Evolutionary conservation across 164 flowering plant species (phyloP).

Genomic region (Echeveria elegans): DNA sequence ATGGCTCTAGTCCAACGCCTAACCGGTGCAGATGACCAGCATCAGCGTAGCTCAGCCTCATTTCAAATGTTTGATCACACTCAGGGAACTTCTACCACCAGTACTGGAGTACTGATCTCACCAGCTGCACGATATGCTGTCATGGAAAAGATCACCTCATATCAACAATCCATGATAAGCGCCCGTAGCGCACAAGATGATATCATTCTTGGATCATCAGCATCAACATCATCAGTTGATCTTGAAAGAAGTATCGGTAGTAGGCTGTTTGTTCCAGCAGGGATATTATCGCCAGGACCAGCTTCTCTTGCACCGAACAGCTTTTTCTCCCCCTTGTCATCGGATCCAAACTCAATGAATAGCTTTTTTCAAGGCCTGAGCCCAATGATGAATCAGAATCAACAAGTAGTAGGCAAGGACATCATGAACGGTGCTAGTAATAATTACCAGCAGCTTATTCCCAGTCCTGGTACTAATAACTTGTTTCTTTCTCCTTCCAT

Average conservation of each 20-base stretch:
- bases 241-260: constrained; percentile 15
- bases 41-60: constrained; percentile 4
- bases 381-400: constrained; percentile 20
- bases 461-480: constrained; percentile 18
- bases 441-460: constrained; percentile 17
- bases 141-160: constrained; percentile 26
- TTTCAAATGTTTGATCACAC: not conserved
- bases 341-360: constrained; percentile 20
- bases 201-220: constrained; percentile 1
- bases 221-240: constrained; percentile 12
- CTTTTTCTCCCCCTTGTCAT: constrained; percentile 28
- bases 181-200: not conserved
- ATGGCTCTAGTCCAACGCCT: constrained; percentile 43
- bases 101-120: constrained; percentile 22
- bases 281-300: constrained; percentile 46
- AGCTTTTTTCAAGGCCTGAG: constrained; percentile 36
- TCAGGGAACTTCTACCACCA: not conserved
- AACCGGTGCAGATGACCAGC: constrained; percentile 24
- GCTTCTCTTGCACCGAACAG: constrained; percentile 23
- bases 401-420: constrained; percentile 12
- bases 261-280: constrained; percentile 19
- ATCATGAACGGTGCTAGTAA: constrained; percentile 4
- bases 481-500: constrained; percentile 28
- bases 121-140: constrained; percentile 51
- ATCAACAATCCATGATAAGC: constrained; percentile 6